A percentile compares a stretch with the other conserved stretches of the same genome.
Conservation (phyloP, 2,329 filamentous ascomycete species). For the Nigrospora osmanthi region DNA sequence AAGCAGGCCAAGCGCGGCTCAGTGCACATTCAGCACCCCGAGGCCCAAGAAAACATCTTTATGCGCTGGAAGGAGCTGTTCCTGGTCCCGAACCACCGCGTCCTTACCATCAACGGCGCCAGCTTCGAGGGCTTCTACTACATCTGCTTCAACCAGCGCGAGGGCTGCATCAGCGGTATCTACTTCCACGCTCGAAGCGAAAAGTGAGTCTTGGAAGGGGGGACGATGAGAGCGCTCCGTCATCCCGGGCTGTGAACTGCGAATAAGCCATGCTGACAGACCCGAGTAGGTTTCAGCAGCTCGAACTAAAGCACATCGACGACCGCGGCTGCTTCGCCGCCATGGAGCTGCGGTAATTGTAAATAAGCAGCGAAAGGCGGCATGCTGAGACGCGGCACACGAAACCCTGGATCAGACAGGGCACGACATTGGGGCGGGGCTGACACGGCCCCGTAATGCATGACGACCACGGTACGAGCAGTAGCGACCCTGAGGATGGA, state of each 20-base stretch:
- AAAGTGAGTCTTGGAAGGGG: conserved; percentile 60
- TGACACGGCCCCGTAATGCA: no score
- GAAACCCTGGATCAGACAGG: no score
- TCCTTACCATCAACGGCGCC: conserved; percentile 83
- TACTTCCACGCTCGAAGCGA: conserved; percentile 98
- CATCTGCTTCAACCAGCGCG: conserved; percentile 93
- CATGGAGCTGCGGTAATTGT: conserved; percentile 73
- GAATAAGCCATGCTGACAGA: neutral
- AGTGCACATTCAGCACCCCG: conserved; percentile 56
- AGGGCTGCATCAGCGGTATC: conserved; percentile 81
- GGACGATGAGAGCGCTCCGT: neutral
- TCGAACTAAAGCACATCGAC: conserved; percentile 82
- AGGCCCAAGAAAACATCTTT: conserved; percentile 82
- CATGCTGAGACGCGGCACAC: no score
- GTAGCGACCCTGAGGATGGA: no score
- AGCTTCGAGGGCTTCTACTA: conserved; percentile 99
- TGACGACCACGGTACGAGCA: no score
- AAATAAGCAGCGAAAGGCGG: no score
- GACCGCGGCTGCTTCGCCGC: conserved; percentile 77
- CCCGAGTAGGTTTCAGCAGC: conserved; percentile 69
- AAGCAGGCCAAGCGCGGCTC: conserved; percentile 51
- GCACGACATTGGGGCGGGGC: no score
- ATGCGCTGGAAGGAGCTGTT: conserved; percentile 99
- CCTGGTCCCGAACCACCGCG: conserved; percentile 87
- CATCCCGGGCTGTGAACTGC: no score